Evolutionary conservation across 306 rosid species (phyloP).

Genomic region (Oemleria cerasiformis): DNA sequence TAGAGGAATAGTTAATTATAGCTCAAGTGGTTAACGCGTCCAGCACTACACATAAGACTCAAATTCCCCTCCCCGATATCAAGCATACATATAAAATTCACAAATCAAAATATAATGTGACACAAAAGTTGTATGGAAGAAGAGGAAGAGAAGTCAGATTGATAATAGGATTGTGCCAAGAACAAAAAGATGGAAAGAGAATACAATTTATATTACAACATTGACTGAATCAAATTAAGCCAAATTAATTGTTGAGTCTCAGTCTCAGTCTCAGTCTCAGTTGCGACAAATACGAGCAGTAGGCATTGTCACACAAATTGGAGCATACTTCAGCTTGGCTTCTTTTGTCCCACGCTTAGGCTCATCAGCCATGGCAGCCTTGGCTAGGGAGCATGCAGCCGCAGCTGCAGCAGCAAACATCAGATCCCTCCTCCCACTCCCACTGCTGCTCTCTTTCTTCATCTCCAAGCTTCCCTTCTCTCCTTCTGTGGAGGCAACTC

Average conservation of each 20-base stretch:
- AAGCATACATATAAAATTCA: no score
- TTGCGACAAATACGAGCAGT: slow-evolving; percentile 66
- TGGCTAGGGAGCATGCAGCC: slow-evolving; percentile 45
- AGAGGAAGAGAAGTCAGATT: no score
- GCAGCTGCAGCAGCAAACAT: slow-evolving; percentile 45
- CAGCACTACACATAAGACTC: no score
- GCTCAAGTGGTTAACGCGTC: no score
- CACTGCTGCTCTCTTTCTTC: slow-evolving; percentile 21
- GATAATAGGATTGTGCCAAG: not conserved
- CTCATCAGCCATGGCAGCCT: slow-evolving; percentile 54
- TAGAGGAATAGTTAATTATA: no score
- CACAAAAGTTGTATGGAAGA: no score
- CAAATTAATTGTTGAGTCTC: not conserved
- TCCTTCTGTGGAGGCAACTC: slow-evolving; percentile 6
- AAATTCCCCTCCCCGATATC: no score
- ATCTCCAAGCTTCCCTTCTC: slow-evolving; percentile 25
- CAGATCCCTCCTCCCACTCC: slow-evolving; percentile 54
- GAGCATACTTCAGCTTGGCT: slow-evolving; percentile 57
- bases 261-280: slow-evolving; percentile 14
- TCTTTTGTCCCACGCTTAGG: slow-evolving; percentile 43
- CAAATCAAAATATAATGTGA: no score
- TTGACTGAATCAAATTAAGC: not conserved
- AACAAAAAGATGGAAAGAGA: not conserved
- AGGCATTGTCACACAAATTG: slow-evolving; percentile 57
- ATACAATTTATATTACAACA: slow-evolving; percentile 26